Evolutionary conservation across 208 protist species (phyloP).

Genomic region (Acanthamoeba triangularis): DNA sequence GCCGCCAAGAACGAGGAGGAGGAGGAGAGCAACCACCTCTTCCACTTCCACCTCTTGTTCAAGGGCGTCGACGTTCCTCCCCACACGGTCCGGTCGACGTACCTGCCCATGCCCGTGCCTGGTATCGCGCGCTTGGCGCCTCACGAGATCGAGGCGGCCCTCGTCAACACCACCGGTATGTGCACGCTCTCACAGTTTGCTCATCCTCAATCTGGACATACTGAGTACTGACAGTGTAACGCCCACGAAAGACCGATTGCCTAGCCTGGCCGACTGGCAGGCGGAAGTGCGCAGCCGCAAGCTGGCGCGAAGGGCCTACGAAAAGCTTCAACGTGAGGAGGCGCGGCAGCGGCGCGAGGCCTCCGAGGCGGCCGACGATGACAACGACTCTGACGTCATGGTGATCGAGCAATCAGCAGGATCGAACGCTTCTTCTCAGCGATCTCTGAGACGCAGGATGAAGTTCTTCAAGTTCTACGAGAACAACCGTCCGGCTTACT

Average conservation of each 20-base stretch:
- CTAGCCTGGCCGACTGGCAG: too few species aligned
- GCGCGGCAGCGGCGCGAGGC: too few species aligned
- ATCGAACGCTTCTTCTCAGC: too few species aligned
- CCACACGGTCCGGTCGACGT: background rate
- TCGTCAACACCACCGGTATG: background rate
- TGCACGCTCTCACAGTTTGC: too few species aligned
- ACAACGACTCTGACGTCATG: too few species aligned
- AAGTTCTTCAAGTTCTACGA: conserved; percentile 31
- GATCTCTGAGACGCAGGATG: background rate
- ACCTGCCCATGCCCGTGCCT: background rate
- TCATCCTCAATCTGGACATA: too few species aligned
- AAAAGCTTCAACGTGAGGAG: too few species aligned
- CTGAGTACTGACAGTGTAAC: too few species aligned
- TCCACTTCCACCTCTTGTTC: background rate
- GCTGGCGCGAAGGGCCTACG: too few species aligned
- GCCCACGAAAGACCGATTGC: too few species aligned
- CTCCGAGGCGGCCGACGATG: too few species aligned
- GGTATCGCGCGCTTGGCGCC: background rate
- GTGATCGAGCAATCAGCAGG: background rate
- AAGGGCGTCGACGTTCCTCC: background rate
- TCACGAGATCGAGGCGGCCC: background rate
- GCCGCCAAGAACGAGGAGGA: background rate
- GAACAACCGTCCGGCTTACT: background rate
- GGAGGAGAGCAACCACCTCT: background rate
- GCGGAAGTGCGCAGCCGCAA: too few species aligned